Percentiles rank a stretch among this genome's conserved stretches.
Conservation (phyloP, 441 rosid genomes). For the Kokia cookei region DNA sequence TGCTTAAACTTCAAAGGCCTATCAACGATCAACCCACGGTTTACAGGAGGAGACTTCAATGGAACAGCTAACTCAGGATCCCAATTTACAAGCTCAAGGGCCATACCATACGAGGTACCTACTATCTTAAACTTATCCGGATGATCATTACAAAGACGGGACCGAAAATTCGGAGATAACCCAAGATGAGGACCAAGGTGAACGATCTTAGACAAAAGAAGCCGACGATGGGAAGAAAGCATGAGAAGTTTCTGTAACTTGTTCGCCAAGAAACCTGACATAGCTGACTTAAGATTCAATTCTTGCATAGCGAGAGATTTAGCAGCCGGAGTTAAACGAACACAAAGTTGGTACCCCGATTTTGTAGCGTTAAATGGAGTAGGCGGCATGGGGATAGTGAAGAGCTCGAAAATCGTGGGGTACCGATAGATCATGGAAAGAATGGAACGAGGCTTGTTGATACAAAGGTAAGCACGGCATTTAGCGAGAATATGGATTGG, state of each 20-base stretch:
- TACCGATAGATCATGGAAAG: conserved; percentile 70
- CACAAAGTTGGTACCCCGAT: conserved; percentile 56
- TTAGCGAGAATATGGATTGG: conserved; percentile 68
- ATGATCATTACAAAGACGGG: conserved; percentile 74
- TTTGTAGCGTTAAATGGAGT: conserved; percentile 69
- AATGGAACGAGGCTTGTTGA: conserved; percentile 32
- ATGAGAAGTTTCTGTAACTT: conserved; percentile 90
- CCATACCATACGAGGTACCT: conserved; percentile 75
- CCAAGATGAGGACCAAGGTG: conserved; percentile 87
- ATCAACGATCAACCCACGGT: conserved; percentile 57
- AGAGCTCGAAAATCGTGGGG: conserved; percentile 67
- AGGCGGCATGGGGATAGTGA: conserved; percentile 54
- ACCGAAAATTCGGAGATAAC: conserved; percentile 76
- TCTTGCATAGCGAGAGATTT: conserved; percentile 52
- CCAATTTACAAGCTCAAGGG: conserved; percentile 82
- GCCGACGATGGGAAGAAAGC: conserved; percentile 66
- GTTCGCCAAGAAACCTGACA: conserved; percentile 48
- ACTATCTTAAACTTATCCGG: conserved; percentile 68
- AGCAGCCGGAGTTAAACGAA: conserved; percentile 72
- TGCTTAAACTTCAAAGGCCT: conserved; percentile 81
- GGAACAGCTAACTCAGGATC: conserved; percentile 50
- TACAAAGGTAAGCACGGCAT: conserved; percentile 64
- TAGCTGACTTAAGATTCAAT: conserved; percentile 40
- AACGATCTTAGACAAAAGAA: conserved; percentile 73
- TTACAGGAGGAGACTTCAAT: conserved; percentile 30